Percentiles rank a stretch among this genome's conserved stretches.
phyloP scores from a whole-genome alignment of 371 early-diverging fungal genomes.

The Syncephalis fuscata region DNA sequence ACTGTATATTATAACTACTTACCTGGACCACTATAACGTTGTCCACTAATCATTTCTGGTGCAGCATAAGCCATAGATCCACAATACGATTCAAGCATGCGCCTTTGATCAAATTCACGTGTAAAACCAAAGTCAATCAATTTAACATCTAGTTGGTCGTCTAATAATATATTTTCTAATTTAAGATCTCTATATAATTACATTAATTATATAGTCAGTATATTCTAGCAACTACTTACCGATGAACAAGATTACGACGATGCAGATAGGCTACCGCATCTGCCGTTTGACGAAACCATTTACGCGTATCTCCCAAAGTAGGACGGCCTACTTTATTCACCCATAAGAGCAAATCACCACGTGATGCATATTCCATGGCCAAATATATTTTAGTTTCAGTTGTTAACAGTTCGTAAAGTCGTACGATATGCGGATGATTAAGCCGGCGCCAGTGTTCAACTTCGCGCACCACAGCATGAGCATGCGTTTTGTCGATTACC shows the following conservation, averaged over 20 bases:
- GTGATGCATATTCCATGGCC: slow-evolving; percentile 41
- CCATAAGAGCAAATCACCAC: slow-evolving; percentile 45
- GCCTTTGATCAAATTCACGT: slow-evolving; percentile 24
- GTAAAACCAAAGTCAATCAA: slow-evolving; percentile 58
- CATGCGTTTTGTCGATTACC: slow-evolving; percentile 63
- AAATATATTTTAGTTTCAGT: slow-evolving; percentile 40
- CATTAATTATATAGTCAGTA: no score
- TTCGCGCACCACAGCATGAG: slow-evolving; percentile 45
- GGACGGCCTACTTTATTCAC: slow-evolving; percentile 21
- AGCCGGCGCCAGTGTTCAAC: slow-evolving; percentile 76
- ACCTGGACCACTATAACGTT: slow-evolving; percentile 36
- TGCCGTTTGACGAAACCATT: slow-evolving; percentile 53
- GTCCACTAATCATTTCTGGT: slow-evolving; percentile 58
- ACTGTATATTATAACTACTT: no score
- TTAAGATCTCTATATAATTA: slow-evolving; percentile 5
- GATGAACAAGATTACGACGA: slow-evolving; percentile 54
- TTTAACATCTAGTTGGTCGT: slow-evolving; percentile 24
- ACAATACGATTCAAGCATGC: slow-evolving; percentile 41
- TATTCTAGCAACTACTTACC: slow-evolving; percentile 18
- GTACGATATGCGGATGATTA: slow-evolving; percentile 51
- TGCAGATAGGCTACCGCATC: slow-evolving; percentile 63
- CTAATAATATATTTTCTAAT: background rate
- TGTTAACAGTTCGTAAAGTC: slow-evolving; percentile 49
- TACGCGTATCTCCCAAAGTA: slow-evolving; percentile 23
- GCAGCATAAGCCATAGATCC: slow-evolving; percentile 71